Evolutionary conservation across 1,284 basidiomycete genomes (phyloP), one percentile per base, ranked within the genome.

Genomic region (Grifola frondosa): DNA sequence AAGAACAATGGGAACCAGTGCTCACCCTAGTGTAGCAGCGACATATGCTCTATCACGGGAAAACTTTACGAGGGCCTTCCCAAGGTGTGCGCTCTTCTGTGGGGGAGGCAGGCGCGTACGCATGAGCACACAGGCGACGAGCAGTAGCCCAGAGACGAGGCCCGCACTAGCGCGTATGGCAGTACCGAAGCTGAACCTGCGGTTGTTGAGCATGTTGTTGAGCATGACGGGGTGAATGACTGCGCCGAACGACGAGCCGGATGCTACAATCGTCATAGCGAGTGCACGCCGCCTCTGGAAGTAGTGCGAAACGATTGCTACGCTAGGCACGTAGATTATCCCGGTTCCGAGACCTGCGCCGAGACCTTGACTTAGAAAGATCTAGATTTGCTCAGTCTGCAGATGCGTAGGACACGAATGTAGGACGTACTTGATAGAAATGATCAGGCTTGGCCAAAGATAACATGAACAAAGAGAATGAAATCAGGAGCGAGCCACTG

Each of bases 211-310:
- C 28, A 71, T 65, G 29, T 61, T 56, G 49, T 78, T 76, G 12
- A 79, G 68, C 66, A 78, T 72, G 46, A 79, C 73, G 3, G 76
- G 72, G 44, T 75, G 72, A 21, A 78, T 48, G 29, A 73, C 64
- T 5, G 72, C 73, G 16, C 56, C 56, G 25, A 54, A 22, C 8
- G 56, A 51, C 8, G 53, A 55, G 58, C 67, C 66, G 9, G 63
- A 59, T 23, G 68, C 61, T n/a, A 69, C 71, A 26, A 78, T 64
- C n/a, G 75, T 75, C 52, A 77, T 69, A 3, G 72, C 74, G 4
- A 75, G 50, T 12, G 75, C 64, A 13, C 75, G 68, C 10, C 66
- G 64, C 37, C 60, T 64, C 13, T 58, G 57, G 54, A 75, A 77
- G 51, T 74, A 71, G 37, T 77, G 74, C 4, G 54, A 44, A 12